These are phyloP conservation scores for Cyclotella baltica DNA, from an alignment of 108 stramenopile species.

Conservation along the genomic window DNA sequence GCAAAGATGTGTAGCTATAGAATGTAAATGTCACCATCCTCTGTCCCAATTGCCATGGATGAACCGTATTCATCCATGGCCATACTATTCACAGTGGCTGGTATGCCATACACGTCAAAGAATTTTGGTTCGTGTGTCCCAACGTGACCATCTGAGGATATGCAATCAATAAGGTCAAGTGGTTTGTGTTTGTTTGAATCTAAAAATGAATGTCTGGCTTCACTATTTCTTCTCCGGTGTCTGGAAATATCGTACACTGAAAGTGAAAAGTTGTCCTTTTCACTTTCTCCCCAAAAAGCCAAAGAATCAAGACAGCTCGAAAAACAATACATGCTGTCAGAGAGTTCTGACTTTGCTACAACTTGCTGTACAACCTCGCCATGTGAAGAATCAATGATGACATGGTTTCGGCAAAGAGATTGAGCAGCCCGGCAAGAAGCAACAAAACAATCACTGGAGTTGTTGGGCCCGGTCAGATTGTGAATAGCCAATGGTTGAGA, in stretches of 20 bases:
- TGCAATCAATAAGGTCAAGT: not conserved
- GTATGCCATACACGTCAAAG: slow-evolving; percentile 9
- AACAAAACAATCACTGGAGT: slow-evolving; percentile 12
- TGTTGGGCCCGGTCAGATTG: slow-evolving; percentile 8
- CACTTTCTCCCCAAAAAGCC: not conserved
- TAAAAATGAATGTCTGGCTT: not conserved
- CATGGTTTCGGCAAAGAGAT: not conserved
- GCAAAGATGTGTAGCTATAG: too few species aligned
- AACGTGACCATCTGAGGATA: not conserved
- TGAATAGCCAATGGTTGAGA: too few species aligned
- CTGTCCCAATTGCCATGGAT: not conserved
- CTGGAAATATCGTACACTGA: slow-evolving; percentile 20
- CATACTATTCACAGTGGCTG: not conserved
- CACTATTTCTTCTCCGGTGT: not conserved
- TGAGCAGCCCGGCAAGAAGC: not conserved
- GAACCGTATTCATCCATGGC: slow-evolving; percentile 26
- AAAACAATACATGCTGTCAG: not conserved
- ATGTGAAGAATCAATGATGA: slow-evolving; percentile 10
- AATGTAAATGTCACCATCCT: slow-evolving; percentile 17
- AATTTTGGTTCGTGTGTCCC: not conserved
- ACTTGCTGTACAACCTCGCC: slow-evolving; percentile 1
- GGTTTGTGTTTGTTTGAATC: not conserved
- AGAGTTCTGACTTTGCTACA: too few species aligned
- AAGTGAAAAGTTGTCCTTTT: not conserved
- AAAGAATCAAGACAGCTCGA: slow-evolving; percentile 15